Percentiles rank a stretch among this genome's conserved stretches.
These are phyloP conservation scores for Bipolaris gigantea DNA, from an alignment of 2,329 filamentous ascomycete genomes.

Conservation along the genomic window DNA sequence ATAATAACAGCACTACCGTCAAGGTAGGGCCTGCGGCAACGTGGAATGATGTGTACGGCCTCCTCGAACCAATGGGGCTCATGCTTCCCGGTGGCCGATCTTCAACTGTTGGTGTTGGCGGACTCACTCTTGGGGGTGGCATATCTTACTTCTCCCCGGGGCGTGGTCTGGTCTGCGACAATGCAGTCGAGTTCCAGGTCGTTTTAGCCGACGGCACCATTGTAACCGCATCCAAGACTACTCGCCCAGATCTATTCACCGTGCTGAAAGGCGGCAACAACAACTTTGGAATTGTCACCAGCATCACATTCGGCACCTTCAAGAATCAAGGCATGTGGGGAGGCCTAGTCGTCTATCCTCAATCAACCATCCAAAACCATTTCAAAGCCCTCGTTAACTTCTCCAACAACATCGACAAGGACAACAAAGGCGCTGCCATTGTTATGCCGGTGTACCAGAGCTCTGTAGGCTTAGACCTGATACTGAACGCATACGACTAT, in stretches of 20 bases:
- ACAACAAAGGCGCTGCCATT: constrained; percentile 22
- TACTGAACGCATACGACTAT: constrained; percentile 30
- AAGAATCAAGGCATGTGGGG: constrained; percentile 38
- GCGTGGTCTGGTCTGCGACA: constrained; percentile 37
- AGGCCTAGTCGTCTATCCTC: constrained; percentile 33
- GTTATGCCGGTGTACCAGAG: constrained; percentile 26
- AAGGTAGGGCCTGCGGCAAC: constrained; percentile 28
- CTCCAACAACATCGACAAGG: constrained; percentile 19
- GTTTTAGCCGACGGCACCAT: constrained; percentile 38
- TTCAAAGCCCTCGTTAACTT: constrained; percentile 31
- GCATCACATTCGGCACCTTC: constrained; percentile 29
- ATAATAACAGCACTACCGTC: constrained; percentile 18
- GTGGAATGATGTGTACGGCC: constrained; percentile 31
- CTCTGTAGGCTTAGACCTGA: constrained; percentile 11
- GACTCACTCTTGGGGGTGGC: constrained; percentile 33
- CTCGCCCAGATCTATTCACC: constrained; percentile 33
- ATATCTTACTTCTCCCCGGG: constrained; percentile 34
- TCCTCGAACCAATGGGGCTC: constrained; percentile 26
- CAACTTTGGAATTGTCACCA: constrained; percentile 43
- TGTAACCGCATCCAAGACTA: constrained; percentile 22
- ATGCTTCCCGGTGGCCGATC: constrained; percentile 31
- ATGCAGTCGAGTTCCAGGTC: constrained; percentile 37
- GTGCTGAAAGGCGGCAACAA: constrained; percentile 41
- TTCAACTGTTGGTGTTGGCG: constrained; percentile 30
- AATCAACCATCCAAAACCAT: constrained; percentile 19